Percentiles rank a stretch among this genome's conserved stretches.
These are phyloP conservation scores for Teratosphaeriaceae sp. DNA, from an alignment of 2,329 filamentous ascomycete genomes.

Conservation along the genomic window DNA sequence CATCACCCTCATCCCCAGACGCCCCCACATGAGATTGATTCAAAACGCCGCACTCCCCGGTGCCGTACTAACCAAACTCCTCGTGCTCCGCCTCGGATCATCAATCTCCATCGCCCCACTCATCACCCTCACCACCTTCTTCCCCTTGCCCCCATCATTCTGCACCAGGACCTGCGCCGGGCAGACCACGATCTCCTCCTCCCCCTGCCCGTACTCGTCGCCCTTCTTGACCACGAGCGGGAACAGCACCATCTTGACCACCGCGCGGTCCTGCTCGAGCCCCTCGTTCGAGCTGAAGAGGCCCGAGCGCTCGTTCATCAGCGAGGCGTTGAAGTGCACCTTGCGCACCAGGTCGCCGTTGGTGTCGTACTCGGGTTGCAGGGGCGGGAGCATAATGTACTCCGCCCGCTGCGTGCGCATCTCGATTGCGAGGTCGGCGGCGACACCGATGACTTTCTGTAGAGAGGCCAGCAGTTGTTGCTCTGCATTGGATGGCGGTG, in stretches of 20 bases:
- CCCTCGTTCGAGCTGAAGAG: slow-evolving; percentile 67
- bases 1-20: background rate
- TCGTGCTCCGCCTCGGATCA: slow-evolving; percentile 22
- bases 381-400: slow-evolving; percentile 95
- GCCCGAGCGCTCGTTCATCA: slow-evolving; percentile 90
- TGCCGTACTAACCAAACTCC: slow-evolving; percentile 26
- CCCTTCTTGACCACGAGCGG: slow-evolving; percentile 95
- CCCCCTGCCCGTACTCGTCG: slow-evolving; percentile 76
- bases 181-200: slow-evolving; percentile 92
- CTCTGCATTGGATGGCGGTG: slow-evolving; percentile 76
- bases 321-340: slow-evolving; percentile 81
- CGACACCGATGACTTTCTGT: slow-evolving; percentile 78
- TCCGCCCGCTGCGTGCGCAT: slow-evolving; percentile 97
- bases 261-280: slow-evolving; percentile 65
- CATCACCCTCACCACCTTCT: slow-evolving; percentile 45
- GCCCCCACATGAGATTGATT: background rate
- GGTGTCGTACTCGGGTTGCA: slow-evolving; percentile 90
- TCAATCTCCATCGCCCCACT: slow-evolving; percentile 45
- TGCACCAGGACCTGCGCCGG: slow-evolving; percentile 84
- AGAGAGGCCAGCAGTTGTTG: slow-evolving; percentile 76
- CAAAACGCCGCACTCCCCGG: slow-evolving; percentile 14
- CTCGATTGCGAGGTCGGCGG: slow-evolving; percentile 85
- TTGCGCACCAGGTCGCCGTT: slow-evolving; percentile 84
- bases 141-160: slow-evolving; percentile 30
- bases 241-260: slow-evolving; percentile 90